Conservation (phyloP, 1,284 basidiomycete species). For the Ceratobasidium papillatum region DNA sequence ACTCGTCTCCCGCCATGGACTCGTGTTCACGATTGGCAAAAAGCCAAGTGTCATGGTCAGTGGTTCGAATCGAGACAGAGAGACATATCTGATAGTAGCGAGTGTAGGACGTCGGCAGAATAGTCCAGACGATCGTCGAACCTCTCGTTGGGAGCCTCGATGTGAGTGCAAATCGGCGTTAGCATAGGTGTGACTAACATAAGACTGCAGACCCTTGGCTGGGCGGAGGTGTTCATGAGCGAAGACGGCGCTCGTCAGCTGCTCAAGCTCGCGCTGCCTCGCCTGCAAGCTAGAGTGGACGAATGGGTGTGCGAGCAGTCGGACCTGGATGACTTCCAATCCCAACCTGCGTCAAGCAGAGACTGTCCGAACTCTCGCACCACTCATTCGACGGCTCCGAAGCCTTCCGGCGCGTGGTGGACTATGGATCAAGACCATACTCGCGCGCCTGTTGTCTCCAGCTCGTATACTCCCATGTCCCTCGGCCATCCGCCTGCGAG, state of each 20-base stretch:
- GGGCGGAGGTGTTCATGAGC: background rate
- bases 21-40: background rate
- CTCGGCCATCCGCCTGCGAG: background rate
- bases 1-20: background rate
- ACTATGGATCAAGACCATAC: background rate
- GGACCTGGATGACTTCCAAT: background rate
- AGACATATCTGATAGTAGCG: background rate
- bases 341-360: background rate
- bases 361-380: background rate
- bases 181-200: background rate
- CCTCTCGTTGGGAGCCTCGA: background rate
- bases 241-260: background rate
- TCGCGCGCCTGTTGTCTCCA: background rate
- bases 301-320: constrained; percentile 21
- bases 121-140: constrained; percentile 12
- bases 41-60: background rate
- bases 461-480: background rate
- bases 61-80: background rate
- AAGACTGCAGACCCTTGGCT: background rate
- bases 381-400: background rate
- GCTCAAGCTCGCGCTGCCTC: background rate
- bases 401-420: background rate
- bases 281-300: background rate
- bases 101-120: background rate
- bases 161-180: background rate